Conservation (phyloP, 2,329 filamentous ascomycete genomes). For the Teratosphaeriaceae sp. region DNA sequence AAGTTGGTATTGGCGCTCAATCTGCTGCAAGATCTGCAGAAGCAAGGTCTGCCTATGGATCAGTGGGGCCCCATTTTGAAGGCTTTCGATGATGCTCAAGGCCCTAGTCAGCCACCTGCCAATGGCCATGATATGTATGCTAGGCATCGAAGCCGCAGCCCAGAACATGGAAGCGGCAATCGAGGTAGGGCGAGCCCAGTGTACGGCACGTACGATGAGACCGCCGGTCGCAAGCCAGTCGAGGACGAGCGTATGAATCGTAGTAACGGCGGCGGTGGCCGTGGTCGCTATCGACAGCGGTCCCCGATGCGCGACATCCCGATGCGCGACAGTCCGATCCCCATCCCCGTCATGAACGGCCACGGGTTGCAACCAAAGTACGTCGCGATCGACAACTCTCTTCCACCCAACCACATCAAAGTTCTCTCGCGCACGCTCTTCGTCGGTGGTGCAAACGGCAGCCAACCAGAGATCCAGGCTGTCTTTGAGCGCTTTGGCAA, state of each 20-base stretch:
- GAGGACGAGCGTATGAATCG: conserved; percentile 36
- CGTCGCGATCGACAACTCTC: conserved; percentile 68
- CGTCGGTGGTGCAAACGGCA: conserved; percentile 78
- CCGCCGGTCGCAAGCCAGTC: conserved; percentile 15
- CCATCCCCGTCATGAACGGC: conserved; percentile 31
- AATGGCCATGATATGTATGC: conserved; percentile 36
- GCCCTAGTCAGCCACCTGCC: conserved; percentile 14
- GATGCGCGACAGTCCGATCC: conserved; percentile 48
- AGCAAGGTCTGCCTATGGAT: conserved; percentile 70
- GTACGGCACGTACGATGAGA: conserved; percentile 63
- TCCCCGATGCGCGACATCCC: conserved; percentile 55
- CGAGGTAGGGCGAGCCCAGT: conserved; percentile 61
- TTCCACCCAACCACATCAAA: conserved; percentile 76
- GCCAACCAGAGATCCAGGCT: conserved; percentile 72
- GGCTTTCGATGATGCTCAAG: conserved; percentile 36
- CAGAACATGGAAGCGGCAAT: conserved; percentile 55
- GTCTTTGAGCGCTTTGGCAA: conserved; percentile 77
- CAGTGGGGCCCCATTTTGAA: conserved; percentile 59
- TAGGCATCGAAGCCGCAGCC: conserved; percentile 59
- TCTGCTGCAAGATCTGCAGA: conserved; percentile 66
- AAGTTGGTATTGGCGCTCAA: conserved; percentile 65
- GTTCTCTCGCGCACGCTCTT: conserved; percentile 93
- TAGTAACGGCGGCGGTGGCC: conserved; percentile 39
- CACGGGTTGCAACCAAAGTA: conserved; percentile 57
- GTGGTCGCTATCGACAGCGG: conserved; percentile 75